Conservation (phyloP, 768 basidiomycete species). For the Lactarius quietus region DNA sequence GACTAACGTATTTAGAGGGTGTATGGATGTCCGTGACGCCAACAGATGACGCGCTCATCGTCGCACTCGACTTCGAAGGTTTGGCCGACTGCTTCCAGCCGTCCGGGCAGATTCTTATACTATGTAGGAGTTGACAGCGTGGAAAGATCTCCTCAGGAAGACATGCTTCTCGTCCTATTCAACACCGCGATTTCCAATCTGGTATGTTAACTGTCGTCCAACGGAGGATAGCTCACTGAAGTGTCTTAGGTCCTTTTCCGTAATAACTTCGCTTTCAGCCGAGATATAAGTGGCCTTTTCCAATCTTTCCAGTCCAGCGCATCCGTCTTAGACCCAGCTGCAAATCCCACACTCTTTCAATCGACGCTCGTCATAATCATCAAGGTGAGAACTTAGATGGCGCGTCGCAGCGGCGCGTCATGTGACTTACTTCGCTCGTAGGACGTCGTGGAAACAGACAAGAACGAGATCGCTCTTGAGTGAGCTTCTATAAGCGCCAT, state of each 20-base stretch:
- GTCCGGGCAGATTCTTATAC: background rate
- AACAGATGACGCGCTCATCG: background rate
- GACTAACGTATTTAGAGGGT: slow-evolving; percentile 37
- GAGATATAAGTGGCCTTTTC: slow-evolving; percentile 57
- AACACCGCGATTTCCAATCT: background rate
- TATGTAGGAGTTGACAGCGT: slow-evolving; percentile 54
- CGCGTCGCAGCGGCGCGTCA: background rate
- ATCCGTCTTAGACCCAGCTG: slow-evolving; percentile 53
- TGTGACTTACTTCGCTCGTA: slow-evolving; percentile 28
- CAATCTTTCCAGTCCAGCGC: slow-evolving; percentile 57
- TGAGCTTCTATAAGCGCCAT: slow-evolving; percentile 30
- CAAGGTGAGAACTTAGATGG: slow-evolving; percentile 39
- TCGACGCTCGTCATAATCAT: slow-evolving; percentile 59
- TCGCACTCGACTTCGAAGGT: background rate
- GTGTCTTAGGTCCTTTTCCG: slow-evolving; percentile 40
- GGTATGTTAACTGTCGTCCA: background rate
- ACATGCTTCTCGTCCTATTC: background rate
- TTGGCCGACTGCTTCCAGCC: slow-evolving; percentile 28
- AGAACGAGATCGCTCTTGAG: slow-evolving; percentile 54
- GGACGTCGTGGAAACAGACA: slow-evolving; percentile 63
- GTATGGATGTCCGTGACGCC: slow-evolving; percentile 52
- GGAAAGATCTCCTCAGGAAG: slow-evolving; percentile 50
- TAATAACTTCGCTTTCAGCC: slow-evolving; percentile 47
- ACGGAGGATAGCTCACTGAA: slow-evolving; percentile 42
- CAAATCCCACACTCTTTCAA: slow-evolving; percentile 56